phyloP scores from a whole-genome alignment of 1,284 basidiomycete species.

The Puccinia polysora region DNA sequence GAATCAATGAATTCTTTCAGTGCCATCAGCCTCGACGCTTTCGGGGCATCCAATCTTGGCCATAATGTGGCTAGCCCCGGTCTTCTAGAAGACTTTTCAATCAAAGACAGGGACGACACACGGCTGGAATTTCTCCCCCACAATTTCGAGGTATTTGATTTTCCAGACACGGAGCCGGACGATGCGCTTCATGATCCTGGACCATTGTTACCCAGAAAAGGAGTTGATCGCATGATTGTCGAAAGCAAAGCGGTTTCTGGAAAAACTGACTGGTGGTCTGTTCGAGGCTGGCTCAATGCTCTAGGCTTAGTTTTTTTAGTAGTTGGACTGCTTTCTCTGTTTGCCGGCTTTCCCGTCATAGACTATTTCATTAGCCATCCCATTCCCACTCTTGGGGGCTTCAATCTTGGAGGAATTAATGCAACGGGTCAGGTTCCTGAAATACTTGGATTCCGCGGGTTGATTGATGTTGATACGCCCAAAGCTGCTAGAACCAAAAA shows the following conservation, averaged over 20 bases:
- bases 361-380: constrained; percentile 51
- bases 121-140: constrained; percentile 34
- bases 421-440: constrained; percentile 66
- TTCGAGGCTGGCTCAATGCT: constrained; percentile 41
- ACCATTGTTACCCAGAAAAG: constrained; percentile 33
- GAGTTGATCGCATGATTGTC: constrained; percentile 39
- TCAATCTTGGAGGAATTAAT: constrained; percentile 72
- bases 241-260: constrained; percentile 31
- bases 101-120: constrained; percentile 8
- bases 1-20: constrained; percentile 11
- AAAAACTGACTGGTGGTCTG: constrained; percentile 18
- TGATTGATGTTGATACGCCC: constrained; percentile 74
- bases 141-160: constrained; percentile 40
- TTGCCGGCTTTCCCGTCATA: constrained; percentile 56
- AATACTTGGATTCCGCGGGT: constrained; percentile 62
- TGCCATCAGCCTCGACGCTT: not conserved
- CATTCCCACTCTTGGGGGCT: constrained; percentile 55
- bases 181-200: constrained; percentile 42
- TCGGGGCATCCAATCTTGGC: not conserved
- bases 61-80: not conserved
- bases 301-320: constrained; percentile 28
- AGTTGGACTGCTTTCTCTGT: constrained; percentile 15
- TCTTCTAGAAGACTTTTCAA: constrained; percentile 11
- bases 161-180: constrained; percentile 24
- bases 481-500: constrained; percentile 44